Percentiles rank a stretch among this genome's conserved stretches.
phyloP scores from a whole-genome alignment of 495 filamentous ascomycete genomes.

The Annulohypoxylon moriforme region DNA sequence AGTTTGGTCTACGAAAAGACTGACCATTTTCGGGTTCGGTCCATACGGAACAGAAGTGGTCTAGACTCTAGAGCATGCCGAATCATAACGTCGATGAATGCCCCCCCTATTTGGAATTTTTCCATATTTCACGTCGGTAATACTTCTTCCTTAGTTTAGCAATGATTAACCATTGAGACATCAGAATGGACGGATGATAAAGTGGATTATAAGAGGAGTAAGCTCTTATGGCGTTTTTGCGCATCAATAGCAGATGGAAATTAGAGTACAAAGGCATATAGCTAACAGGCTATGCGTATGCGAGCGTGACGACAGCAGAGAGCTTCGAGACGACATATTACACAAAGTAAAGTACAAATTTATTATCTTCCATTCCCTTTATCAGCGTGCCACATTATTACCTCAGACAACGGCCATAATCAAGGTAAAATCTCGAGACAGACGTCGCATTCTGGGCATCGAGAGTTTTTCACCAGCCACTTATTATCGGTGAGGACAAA shows the following conservation, averaged over 20 bases:
- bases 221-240: not conserved
- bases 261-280: not conserved
- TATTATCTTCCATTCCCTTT: not conserved
- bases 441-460: conserved; percentile 19
- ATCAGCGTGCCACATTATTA: too few species aligned
- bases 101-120: too few species aligned
- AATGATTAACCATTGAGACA: too few species aligned
- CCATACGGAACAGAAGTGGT: too few species aligned
- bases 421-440: not conserved
- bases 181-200: too few species aligned
- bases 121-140: too few species aligned
- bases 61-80: too few species aligned
- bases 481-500: not conserved
- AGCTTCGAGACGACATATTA: not conserved
- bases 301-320: not conserved
- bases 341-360: not conserved
- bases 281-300: not conserved
- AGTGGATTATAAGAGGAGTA: not conserved
- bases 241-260: not conserved
- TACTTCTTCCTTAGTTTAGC: too few species aligned
- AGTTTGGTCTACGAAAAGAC: not conserved
- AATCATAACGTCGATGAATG: too few species aligned
- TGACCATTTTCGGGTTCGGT: not conserved
- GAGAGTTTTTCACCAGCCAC: not conserved
- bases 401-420: not conserved